Conservation (phyloP, 139 green algal species). For the Prasinococcaceae sp. region DNA sequence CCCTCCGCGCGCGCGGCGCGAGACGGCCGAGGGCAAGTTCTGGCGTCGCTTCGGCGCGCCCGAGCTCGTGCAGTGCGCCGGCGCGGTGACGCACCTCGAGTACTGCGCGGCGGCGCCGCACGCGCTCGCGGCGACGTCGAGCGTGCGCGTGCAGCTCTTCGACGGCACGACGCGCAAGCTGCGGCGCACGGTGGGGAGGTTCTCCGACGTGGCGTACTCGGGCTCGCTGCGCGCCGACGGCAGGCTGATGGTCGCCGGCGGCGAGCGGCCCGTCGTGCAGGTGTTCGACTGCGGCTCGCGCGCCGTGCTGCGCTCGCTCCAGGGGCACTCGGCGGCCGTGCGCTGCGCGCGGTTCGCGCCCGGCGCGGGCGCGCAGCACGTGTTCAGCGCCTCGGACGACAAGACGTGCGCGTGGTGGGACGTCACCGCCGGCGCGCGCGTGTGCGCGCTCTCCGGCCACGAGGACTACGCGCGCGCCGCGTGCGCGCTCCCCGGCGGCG, state of each 20-base stretch:
- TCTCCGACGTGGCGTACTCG: conserved; percentile 76
- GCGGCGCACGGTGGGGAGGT: conserved; percentile 49
- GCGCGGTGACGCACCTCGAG: conserved; percentile 59
- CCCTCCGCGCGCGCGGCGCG: background rate
- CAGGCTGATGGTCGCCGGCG: conserved; percentile 63
- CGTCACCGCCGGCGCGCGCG: conserved; percentile 34
- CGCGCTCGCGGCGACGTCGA: conserved; percentile 60
- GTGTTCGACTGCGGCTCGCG: conserved; percentile 68
- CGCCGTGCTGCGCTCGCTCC: conserved; percentile 69
- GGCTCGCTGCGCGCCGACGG: conserved; percentile 66
- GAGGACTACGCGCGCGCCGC: conserved; percentile 69
- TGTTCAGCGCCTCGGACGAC: conserved; percentile 75
- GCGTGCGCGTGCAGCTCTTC: conserved; percentile 64
- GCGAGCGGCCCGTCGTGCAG: conserved; percentile 71
- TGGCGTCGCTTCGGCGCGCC: conserved; percentile 46
- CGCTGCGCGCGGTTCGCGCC: conserved; percentile 48
- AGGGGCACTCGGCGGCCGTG: conserved; percentile 52
- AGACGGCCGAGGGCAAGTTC: conserved; percentile 49
- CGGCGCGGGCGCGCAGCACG: conserved; percentile 35
- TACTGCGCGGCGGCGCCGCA: conserved; percentile 54
- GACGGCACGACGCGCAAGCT: conserved; percentile 28
- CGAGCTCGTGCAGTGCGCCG: conserved; percentile 37
- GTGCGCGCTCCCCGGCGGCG: conserved; percentile 28
- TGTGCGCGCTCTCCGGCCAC: conserved; percentile 55
- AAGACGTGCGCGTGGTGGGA: conserved; percentile 63